Evolutionary conservation across 2,329 filamentous ascomycete species (phyloP), one percentile per base, ranked within the genome.

Genomic region (Tolypocladium endophyticum): DNA sequence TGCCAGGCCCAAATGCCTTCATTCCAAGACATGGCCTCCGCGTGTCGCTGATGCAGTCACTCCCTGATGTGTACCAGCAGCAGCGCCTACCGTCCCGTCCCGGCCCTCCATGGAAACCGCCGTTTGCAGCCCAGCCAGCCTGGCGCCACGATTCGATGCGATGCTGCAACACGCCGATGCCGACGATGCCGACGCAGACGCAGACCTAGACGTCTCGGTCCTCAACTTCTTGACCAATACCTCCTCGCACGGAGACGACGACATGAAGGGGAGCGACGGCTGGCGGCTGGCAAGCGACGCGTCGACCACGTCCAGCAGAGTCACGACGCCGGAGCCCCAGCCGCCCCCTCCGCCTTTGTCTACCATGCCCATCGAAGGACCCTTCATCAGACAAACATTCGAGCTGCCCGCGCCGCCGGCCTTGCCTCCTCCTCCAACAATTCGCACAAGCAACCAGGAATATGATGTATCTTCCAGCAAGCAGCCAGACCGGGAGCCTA

Each of bases 281-380:
- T 69, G 64, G 61, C 64, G 60, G 43, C 59, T 65, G 28, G 64
- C 67, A 25, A 69, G 66, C 55, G 65, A 69, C 59, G 61, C 66
- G 56, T 71, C 70, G 25, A 65, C 66, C n/a, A 61, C 66, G 33
- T 67, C 69, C 8, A 71, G 70, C 61, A 64, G 65, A 56, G 64
- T 62, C 45, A 69, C 69, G 25, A 69, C 68, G 45, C 68, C 65
- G 28, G 67, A 71, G 57, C 64, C 61, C 11, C 63, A 63, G 38
- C 61, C 60, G 36, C 61, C 61, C 63, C 64, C 56, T 38, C 7
- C 23, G 5, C 43, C 43, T 35, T 18, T 23, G 50, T 23, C 28
- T 30, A 23, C 50, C 20, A 36, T 8, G 30, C 20, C 30, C 50
- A 7, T 54, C 50, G 50, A n/a, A 23, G 14, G 35, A 23, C 53